Conservation (phyloP, 2,329 filamentous ascomycete species). For the Paraphaeosphaeria sporulosa region DNA sequence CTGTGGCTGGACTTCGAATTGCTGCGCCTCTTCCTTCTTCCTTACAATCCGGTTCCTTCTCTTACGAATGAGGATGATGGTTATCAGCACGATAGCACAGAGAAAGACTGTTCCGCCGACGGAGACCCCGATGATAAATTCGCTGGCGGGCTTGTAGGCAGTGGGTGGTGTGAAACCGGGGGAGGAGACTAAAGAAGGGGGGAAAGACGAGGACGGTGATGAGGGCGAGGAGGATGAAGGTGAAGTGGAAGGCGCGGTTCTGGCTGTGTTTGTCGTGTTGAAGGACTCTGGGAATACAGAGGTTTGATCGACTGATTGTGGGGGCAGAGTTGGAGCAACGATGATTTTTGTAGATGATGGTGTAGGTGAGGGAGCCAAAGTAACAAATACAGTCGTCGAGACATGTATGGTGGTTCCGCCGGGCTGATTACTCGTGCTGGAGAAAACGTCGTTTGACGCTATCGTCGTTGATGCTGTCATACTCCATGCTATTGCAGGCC, state of each 20-base stretch:
- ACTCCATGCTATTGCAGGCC: not conserved
- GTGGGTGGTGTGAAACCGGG: not conserved
- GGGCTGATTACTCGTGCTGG: not conserved
- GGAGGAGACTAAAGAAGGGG: not conserved
- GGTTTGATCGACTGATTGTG: not conserved
- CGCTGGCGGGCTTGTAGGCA: not conserved
- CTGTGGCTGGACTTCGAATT: not conserved
- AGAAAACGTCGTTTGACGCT: not conserved
- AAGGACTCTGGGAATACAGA: not conserved
- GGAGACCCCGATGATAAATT: not conserved
- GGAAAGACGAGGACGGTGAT: not conserved
- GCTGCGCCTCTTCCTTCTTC: not conserved
- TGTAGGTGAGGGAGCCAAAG: not conserved
- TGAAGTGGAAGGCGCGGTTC: not conserved
- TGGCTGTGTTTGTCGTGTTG: not conserved
- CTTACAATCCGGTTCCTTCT: not conserved
- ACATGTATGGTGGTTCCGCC: not conserved
- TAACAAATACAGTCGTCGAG: not conserved
- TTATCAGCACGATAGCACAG: not conserved
- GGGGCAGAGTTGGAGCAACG: too few relatives aligned
- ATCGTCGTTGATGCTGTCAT: not conserved
- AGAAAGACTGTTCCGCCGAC: not conserved
- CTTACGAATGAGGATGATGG: not conserved
- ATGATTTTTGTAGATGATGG: not conserved
- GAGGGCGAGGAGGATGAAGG: not conserved